Base-by-base conservation (phyloP, 495 filamentous ascomycete genomes). In the Penicillium samsonianum region DNA sequence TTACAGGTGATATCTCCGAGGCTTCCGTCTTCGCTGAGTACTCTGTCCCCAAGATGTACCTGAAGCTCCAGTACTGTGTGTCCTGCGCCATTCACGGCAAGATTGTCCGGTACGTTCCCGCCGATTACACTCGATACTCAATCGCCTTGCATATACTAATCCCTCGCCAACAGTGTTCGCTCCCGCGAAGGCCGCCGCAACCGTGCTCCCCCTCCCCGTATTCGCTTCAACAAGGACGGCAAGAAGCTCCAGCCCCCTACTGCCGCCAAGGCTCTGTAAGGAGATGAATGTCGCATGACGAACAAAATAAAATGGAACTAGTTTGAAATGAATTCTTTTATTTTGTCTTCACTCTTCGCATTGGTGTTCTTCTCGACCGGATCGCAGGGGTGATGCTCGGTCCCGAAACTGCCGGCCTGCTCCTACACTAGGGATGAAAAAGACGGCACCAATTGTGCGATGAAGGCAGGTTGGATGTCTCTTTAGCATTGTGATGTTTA, bases 21-120 rank as follows among this genome's bases (percentile, higher is more conserved):
- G 94, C 94, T 70, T 98, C 94, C 66, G 94, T 99, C 77, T 98
- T 97, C 84, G 80, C 89, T 63, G 94, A 99, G 82, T 99, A 99
- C 84, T 89, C 91, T 58, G 92, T 99, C 76, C 94, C 94, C 78
- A 99, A 99, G 87, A 99, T 99, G 94, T 99, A 99, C 88, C 83
- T 99, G 77, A 99, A 99, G 87, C 88, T 99, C 76, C 94, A 99
- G 84, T 99, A 99, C 90, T 99, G 94, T 78, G 94, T 98, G 72
- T 98, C 95, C 75, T 98, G 94, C 82, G 94, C 94, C 67, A 98
- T 99, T 71, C 94, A 98, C 84, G 94, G 95, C 83, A 99, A 99
- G 90, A 98, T 98, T 78, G 95, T 99, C 77, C 93, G 94, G 94
- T 98, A 89, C 77, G 91, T 57, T 47, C 10, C 28, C 20, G 38